Conservation (phyloP, 164 flowering plant species). For the Piper longum region DNA sequence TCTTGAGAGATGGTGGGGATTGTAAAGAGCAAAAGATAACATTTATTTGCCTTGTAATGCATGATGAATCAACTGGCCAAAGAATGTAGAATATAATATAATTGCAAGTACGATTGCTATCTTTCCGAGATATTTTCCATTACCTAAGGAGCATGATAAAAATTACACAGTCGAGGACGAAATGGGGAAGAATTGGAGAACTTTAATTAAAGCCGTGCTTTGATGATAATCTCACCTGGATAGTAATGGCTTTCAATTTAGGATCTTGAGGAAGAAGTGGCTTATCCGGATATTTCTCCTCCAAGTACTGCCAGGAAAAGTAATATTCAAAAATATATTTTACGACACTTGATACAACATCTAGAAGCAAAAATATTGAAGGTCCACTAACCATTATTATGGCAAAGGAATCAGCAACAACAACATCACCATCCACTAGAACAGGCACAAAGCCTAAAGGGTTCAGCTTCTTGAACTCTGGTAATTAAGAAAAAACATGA, state of each 20-base stretch:
- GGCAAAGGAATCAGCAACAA: conserved; percentile 71
- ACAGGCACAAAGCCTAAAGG: conserved; percentile 73
- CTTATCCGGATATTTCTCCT: conserved; percentile 62
- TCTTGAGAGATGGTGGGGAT: no score
- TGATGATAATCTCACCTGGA: conserved; percentile 34
- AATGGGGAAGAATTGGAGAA: neutral
- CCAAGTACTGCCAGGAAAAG: conserved; percentile 32
- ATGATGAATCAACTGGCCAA: no score
- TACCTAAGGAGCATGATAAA: no score
- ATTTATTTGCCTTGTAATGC: no score
- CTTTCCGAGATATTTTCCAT: no score
- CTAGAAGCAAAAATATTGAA: neutral
- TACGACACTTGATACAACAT: neutral
- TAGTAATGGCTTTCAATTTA: conserved; percentile 55
- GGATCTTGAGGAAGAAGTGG: conserved; percentile 70
- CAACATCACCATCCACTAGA: conserved; percentile 58
- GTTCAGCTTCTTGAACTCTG: conserved; percentile 63
- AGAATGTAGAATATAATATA: no score
- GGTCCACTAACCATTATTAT: conserved; percentile 46
- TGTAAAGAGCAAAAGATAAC: no score
- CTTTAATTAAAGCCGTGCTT: neutral
- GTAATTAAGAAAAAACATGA: neutral
- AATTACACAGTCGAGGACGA: neutral
- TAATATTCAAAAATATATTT: neutral
- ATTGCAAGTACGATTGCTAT: no score